Conservation (phyloP, 2,329 filamentous ascomycete genomes). For the Fusarium sororula region DNA sequence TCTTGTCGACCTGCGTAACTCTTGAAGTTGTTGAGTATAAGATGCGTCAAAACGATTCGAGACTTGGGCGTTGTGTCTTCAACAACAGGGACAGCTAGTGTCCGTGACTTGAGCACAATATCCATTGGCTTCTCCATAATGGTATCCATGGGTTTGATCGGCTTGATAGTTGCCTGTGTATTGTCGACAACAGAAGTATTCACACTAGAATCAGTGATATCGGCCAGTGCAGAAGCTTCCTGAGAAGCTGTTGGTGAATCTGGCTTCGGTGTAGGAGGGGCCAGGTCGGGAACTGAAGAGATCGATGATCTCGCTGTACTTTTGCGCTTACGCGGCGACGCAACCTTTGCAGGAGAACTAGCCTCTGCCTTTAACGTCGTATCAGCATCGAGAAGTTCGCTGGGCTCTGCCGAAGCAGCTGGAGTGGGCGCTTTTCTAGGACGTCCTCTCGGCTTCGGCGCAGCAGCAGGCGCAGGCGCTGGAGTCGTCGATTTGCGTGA, state of each 20-base stretch:
- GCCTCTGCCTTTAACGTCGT: slow-evolving; percentile 46
- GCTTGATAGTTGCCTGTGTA: slow-evolving; percentile 63
- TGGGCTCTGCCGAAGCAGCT: slow-evolving; percentile 45
- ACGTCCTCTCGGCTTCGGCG: slow-evolving; percentile 53
- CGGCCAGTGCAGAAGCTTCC: slow-evolving; percentile 69
- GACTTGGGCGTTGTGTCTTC: slow-evolving; percentile 82
- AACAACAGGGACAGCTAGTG: slow-evolving; percentile 71
- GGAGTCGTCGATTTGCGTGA: slow-evolving; percentile 53
- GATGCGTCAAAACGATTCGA: slow-evolving; percentile 90
- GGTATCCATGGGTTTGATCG: slow-evolving; percentile 79
- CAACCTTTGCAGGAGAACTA: slow-evolving; percentile 50
- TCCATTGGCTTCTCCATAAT: slow-evolving; percentile 91
- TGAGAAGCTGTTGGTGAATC: slow-evolving; percentile 67
- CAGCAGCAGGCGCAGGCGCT: slow-evolving; percentile 58
- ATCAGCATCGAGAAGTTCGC: slow-evolving; percentile 48
- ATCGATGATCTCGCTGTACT: slow-evolving; percentile 58
- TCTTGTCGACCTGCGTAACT: slow-evolving; percentile 96
- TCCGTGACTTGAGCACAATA: slow-evolving; percentile 87
- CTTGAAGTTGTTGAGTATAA: slow-evolving; percentile 97
- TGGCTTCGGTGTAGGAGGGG: slow-evolving; percentile 57
- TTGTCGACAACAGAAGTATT: slow-evolving; percentile 56
- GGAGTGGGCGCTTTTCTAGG: slow-evolving; percentile 54
- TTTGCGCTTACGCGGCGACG: slow-evolving; percentile 73
- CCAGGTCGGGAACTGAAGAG: slow-evolving; percentile 51
- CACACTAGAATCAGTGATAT: slow-evolving; percentile 75